These are phyloP conservation scores for Citrus cavaleriei DNA, from an alignment of 345 rosid species.

Conservation along the genomic window DNA sequence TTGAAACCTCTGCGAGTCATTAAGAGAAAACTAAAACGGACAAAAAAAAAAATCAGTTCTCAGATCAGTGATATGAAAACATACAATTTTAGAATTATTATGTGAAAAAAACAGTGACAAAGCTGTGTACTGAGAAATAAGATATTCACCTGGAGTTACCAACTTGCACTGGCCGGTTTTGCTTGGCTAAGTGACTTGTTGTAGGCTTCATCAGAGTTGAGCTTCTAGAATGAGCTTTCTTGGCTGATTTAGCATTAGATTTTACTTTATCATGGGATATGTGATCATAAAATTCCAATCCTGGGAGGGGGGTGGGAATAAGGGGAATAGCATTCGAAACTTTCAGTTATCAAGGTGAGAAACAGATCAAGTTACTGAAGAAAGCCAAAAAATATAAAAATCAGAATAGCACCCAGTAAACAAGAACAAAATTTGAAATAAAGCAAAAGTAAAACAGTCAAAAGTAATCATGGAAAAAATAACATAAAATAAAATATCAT, in stretches of 20 bases:
- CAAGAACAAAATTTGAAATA: background rate
- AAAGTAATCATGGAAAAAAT: background rate
- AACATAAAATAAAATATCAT: background rate
- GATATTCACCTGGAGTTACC: conserved; percentile 51
- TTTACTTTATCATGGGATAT: conserved; percentile 32
- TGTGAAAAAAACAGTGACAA: background rate
- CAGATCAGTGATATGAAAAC: background rate
- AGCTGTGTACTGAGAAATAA: background rate
- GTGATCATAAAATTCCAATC: conserved; percentile 33
- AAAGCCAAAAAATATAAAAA: background rate
- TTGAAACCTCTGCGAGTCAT: background rate
- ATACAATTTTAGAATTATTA: too few species aligned
- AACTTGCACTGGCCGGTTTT: conserved; percentile 36
- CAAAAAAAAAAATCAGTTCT: background rate
- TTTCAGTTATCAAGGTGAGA: background rate
- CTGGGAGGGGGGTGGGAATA: conserved; percentile 25
- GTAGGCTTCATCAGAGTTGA: conserved; percentile 98
- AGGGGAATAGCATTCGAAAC: background rate
- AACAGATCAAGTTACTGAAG: background rate
- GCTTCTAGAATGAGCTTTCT: conserved; percentile 48
- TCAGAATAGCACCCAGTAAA: background rate
- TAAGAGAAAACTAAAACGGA: background rate
- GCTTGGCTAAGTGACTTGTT: conserved; percentile 82
- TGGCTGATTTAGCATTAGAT: conserved; percentile 34
- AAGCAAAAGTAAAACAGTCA: background rate